Evolutionary conservation across 257 asterid species (phyloP).

Genomic region (Solanum tacnaense): DNA sequence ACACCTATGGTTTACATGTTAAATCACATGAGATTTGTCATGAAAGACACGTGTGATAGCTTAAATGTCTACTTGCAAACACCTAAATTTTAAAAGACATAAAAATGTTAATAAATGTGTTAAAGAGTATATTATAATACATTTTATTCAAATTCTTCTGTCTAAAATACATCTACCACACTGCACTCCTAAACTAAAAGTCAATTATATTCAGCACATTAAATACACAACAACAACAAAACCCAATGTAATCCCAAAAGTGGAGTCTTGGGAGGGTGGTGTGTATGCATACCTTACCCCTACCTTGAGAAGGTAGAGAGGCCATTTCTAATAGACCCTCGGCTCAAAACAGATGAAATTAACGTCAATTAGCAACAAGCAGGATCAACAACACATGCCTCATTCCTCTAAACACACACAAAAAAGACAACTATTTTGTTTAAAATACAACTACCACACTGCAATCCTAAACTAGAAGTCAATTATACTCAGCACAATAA

Average conservation of each 20-base stretch:
- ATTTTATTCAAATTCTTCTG: neutral
- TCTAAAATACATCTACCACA: neutral
- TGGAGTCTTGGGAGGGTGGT: neutral
- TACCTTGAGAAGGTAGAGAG: neutral
- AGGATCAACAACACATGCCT: neutral
- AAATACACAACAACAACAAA: neutral
- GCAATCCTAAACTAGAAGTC: neutral
- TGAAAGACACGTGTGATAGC: neutral
- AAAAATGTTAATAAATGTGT: neutral
- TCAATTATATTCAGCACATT: neutral
- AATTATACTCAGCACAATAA: neutral
- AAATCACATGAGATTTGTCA: neutral
- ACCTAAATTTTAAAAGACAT: neutral
- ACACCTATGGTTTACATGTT: neutral
- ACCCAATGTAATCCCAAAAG: neutral
- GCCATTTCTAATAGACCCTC: neutral
- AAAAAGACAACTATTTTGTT: neutral
- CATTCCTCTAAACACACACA: neutral
- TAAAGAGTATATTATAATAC: neutral
- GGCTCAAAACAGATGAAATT: neutral
- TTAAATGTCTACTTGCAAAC: neutral
- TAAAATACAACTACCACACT: neutral
- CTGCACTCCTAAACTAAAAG: neutral
- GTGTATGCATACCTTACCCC: neutral
- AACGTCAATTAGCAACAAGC: neutral